These are phyloP conservation scores for Echria macrotheca DNA, from an alignment of 495 filamentous ascomycete genomes.

Conservation along the genomic window DNA sequence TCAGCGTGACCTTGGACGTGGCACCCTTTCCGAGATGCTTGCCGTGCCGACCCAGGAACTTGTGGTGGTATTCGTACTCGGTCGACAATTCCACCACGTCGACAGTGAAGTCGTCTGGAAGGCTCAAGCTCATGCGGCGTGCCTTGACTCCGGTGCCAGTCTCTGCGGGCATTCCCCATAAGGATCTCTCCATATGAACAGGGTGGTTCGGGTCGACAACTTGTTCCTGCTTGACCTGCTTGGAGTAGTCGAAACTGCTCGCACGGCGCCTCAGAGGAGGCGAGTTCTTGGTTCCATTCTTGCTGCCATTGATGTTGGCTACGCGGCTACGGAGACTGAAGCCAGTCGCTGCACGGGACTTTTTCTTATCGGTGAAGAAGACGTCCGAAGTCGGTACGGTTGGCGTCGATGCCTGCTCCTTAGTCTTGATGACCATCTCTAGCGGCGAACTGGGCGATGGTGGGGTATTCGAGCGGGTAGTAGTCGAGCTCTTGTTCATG, in stretches of 20 bases:
- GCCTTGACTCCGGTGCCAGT: slow-evolving; percentile 62
- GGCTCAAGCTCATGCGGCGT: slow-evolving; percentile 54
- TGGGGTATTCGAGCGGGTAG: slow-evolving; percentile 49
- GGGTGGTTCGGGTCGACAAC: slow-evolving; percentile 12
- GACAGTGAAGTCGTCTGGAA: slow-evolving; percentile 60
- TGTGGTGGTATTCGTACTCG: slow-evolving; percentile 56
- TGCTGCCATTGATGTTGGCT: slow-evolving; percentile 16
- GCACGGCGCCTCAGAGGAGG: slow-evolving; percentile 26
- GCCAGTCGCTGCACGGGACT: slow-evolving; percentile 45
- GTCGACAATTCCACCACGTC: slow-evolving; percentile 55
- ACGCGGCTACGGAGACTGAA: slow-evolving; percentile 37
- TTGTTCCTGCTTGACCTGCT: slow-evolving; percentile 14
- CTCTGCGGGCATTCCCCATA: slow-evolving; percentile 51
- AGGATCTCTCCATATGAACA: slow-evolving; percentile 28
- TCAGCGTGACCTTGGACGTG: slow-evolving; percentile 65
- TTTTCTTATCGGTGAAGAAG: slow-evolving; percentile 35
- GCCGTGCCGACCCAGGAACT: slow-evolving; percentile 52
- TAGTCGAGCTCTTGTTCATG: slow-evolving; percentile 38
- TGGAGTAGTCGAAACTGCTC: slow-evolving; percentile 33
- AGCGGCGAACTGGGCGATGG: slow-evolving; percentile 45
- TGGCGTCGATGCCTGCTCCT: slow-evolving; percentile 25
- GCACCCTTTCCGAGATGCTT: slow-evolving; percentile 68
- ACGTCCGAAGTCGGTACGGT: slow-evolving; percentile 35
- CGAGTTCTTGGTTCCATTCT: slow-evolving; percentile 7
- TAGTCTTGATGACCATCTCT: slow-evolving; percentile 28